These are phyloP conservation scores for Phytophthora melonis DNA, from an alignment of 352 stramenopile genomes.

Conservation along the genomic window DNA sequence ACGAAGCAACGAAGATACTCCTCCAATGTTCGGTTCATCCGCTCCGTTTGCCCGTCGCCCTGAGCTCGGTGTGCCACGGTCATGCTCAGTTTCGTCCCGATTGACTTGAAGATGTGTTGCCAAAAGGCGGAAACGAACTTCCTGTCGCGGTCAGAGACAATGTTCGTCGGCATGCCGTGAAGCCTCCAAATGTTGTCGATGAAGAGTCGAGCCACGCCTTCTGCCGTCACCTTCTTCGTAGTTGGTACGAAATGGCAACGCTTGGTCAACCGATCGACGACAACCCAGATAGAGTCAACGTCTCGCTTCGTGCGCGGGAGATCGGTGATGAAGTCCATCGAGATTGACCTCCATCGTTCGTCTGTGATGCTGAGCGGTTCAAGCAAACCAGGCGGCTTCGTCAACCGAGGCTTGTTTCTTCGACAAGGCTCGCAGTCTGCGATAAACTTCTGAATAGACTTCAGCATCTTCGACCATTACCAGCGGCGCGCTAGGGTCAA, in stretches of 20 bases:
- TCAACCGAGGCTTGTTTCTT: slow-evolving; percentile 14
- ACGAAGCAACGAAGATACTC: slow-evolving; percentile 23
- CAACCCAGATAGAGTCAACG: too few relatives aligned
- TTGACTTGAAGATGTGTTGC: too few relatives aligned
- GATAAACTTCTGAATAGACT: slow-evolving; percentile 19
- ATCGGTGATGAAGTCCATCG: too few relatives aligned
- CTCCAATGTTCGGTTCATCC: slow-evolving; percentile 14
- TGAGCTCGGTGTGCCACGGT: too few relatives aligned
- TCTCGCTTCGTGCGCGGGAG: too few relatives aligned
- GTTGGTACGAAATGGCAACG: slow-evolving; percentile 7
- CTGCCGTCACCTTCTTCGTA: slow-evolving; percentile 12
- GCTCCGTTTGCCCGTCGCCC: neutral
- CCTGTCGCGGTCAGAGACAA: too few relatives aligned
- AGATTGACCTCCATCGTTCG: too few relatives aligned
- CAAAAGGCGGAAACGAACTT: too few relatives aligned
- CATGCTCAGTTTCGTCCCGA: too few relatives aligned
- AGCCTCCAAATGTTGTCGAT: slow-evolving; percentile 24
- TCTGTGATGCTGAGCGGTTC: too few relatives aligned
- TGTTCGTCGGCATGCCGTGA: slow-evolving; percentile 9
- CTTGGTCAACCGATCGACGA: too few relatives aligned
- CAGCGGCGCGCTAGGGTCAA: slow-evolving; percentile 10
- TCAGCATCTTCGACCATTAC: slow-evolving; percentile 25
- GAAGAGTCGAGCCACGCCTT: slow-evolving; percentile 13
- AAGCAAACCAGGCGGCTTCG: too few relatives aligned
- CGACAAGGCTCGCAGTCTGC: slow-evolving; percentile 23